phyloP scores from a whole-genome alignment of 352 stramenopile species.

The Aphanomyces cochlioides region DNA sequence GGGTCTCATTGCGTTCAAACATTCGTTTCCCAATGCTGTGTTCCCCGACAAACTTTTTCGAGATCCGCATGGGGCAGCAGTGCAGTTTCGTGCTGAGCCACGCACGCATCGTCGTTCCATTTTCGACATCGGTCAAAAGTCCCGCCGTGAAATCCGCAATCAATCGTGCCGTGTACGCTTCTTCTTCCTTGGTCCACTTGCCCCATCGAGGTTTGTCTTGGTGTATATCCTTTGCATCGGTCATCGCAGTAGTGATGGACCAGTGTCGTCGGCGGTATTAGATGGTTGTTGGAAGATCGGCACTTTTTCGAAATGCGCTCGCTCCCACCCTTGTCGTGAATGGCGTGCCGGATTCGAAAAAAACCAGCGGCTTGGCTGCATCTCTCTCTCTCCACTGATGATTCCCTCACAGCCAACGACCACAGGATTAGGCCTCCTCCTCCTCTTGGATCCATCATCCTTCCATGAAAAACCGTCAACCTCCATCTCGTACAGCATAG shows the following conservation, averaged over 20 bases:
- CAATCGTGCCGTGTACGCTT: conserved; percentile 67
- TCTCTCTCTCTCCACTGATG: neutral
- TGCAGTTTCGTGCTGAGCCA: conserved; percentile 87
- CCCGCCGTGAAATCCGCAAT: conserved; percentile 66
- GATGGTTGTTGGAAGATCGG: neutral
- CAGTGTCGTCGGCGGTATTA: neutral
- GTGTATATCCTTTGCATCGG: neutral
- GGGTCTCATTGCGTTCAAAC: conserved; percentile 44
- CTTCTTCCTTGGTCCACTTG: conserved; percentile 82
- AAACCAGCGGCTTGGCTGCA: too few relatives aligned
- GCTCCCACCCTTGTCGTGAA: neutral
- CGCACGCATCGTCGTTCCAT: conserved; percentile 76
- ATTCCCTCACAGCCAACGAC: conserved; percentile 6
- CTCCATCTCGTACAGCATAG: too few relatives aligned
- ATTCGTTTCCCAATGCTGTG: conserved; percentile 83
- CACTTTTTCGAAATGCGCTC: conserved; percentile 16
- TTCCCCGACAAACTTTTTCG: conserved; percentile 89
- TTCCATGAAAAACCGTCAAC: too few relatives aligned
- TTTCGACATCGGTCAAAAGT: conserved; percentile 55
- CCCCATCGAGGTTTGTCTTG: conserved; percentile 45
- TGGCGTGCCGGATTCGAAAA: neutral
- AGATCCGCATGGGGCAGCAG: conserved; percentile 92
- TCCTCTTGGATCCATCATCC: too few relatives aligned
- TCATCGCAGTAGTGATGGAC: neutral
- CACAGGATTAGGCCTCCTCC: too few relatives aligned